Conservation (phyloP, 2,329 filamentous ascomycete genomes). For the Neoscytalidium dimidiatum region DNA sequence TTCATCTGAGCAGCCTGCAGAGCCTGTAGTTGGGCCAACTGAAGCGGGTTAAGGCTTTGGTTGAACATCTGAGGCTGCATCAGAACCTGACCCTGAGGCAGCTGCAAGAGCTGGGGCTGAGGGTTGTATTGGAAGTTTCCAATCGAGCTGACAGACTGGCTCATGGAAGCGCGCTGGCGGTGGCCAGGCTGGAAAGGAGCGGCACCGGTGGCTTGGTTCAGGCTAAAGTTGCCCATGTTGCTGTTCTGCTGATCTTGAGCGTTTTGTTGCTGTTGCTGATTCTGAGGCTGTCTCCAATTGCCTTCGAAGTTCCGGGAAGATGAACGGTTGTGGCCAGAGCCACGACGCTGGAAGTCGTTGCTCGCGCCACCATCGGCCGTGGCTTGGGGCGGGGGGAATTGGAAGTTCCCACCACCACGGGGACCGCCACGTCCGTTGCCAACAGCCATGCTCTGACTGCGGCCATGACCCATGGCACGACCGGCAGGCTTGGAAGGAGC, state of each 20-base stretch:
- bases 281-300: slow-evolving; percentile 89
- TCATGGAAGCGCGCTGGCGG: slow-evolving; percentile 80
- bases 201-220: slow-evolving; percentile 69
- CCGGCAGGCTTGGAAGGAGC: slow-evolving; percentile 32
- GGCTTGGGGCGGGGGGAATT: slow-evolving; percentile 61
- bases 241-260: slow-evolving; percentile 53
- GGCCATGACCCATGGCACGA: slow-evolving; percentile 60
- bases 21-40: slow-evolving; percentile 87
- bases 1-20: slow-evolving; percentile 86
- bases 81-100: slow-evolving; percentile 79
- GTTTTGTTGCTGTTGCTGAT: slow-evolving; percentile 46
- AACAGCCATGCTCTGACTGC: slow-evolving; percentile 89
- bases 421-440: slow-evolving; percentile 65
- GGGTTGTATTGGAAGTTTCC: slow-evolving; percentile 86
- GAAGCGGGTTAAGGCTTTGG: slow-evolving; percentile 86
- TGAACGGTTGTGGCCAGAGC: slow-evolving; percentile 78
- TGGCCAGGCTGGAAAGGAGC: slow-evolving; percentile 90
- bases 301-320: slow-evolving; percentile 94
- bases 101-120: slow-evolving; percentile 84
- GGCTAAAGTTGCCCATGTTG: slow-evolving; percentile 64
- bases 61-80: slow-evolving; percentile 83
- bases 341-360: slow-evolving; percentile 72
- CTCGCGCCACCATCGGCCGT: slow-evolving; percentile 54
- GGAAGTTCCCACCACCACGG: slow-evolving; percentile 72
- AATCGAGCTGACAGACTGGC: slow-evolving; percentile 77